These are phyloP conservation scores for Puccinia hordei DNA, from an alignment of 1,284 basidiomycete species.

Conservation along the genomic window DNA sequence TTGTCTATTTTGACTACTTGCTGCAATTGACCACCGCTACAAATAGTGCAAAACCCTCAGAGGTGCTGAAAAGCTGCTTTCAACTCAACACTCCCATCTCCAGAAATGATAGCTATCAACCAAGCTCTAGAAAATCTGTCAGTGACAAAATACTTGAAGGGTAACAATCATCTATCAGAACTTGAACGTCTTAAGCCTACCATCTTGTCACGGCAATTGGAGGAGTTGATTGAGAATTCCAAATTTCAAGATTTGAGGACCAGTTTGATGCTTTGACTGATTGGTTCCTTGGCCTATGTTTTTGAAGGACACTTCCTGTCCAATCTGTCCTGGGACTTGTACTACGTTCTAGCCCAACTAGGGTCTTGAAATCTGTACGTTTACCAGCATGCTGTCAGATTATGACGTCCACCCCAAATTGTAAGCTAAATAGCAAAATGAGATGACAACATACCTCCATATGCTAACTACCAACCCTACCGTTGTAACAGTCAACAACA, in stretches of 20 bases:
- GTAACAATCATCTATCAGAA: conserved; percentile 14
- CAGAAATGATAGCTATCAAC: conserved; percentile 8
- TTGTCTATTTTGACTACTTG: conserved; percentile 12
- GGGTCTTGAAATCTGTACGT: conserved; percentile 15
- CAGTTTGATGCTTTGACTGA: conserved; percentile 30
- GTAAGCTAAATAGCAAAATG: too few relatives aligned
- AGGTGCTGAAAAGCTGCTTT: background rate
- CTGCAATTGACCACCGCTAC: conserved; percentile 14
- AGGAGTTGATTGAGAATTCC: background rate
- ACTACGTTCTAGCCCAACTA: conserved; percentile 32
- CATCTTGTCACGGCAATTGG: background rate
- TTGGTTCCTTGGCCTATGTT: conserved; percentile 7
- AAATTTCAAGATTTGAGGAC: conserved; percentile 26
- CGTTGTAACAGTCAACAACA: too few relatives aligned
- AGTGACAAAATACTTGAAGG: conserved; percentile 9
- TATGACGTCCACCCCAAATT: too few relatives aligned
- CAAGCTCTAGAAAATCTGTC: conserved; percentile 15
- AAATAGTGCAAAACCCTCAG: background rate
- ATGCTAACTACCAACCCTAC: too few relatives aligned
- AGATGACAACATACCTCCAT: too few relatives aligned
- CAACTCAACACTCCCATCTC: conserved; percentile 21
- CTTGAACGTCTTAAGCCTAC: conserved; percentile 22
- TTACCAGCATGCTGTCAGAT: conserved; percentile 21
- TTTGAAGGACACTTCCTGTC: conserved; percentile 21
- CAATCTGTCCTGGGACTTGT: conserved; percentile 25